Conservation (phyloP, 1,284 basidiomycete species). For the Leccinum subrobustum region DNA sequence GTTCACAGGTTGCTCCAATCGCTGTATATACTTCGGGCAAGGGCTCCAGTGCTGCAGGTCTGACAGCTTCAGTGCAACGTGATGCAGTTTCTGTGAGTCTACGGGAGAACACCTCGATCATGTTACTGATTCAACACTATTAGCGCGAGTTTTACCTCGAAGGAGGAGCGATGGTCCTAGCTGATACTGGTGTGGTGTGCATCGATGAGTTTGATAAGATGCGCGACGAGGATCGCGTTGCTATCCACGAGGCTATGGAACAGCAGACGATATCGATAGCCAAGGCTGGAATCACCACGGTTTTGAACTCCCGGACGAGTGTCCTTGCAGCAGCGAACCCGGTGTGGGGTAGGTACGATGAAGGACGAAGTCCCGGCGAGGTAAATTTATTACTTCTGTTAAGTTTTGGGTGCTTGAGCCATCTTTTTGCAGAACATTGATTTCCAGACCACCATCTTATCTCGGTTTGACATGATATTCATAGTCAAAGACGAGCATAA, state of each 20-base stretch:
- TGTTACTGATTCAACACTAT: conserved; percentile 3
- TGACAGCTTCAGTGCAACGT: conserved; percentile 97
- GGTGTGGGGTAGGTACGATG: conserved; percentile 97
- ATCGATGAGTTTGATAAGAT: conserved; percentile 99
- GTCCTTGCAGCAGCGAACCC: conserved; percentile 98
- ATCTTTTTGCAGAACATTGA: conserved; percentile 78
- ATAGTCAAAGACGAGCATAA: conserved; percentile 99
- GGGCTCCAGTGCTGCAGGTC: conserved; percentile 95
- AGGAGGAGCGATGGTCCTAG: conserved; percentile 99
- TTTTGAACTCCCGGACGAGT: conserved; percentile 93
- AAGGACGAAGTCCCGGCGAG: conserved; percentile 96
- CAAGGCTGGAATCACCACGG: conserved; percentile 98
- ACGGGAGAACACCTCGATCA: background rate
- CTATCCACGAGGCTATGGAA: conserved; percentile 99
- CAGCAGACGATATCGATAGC: conserved; percentile 99
- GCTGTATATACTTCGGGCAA: conserved; percentile 99
- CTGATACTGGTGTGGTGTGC: conserved; percentile 97
- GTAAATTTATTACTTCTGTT: conserved; percentile 37
- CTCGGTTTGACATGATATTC: conserved; percentile 99
- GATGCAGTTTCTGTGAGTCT: conserved; percentile 81
- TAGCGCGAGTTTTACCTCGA: conserved; percentile 98
- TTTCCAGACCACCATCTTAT: conserved; percentile 98
- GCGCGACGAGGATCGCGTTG: conserved; percentile 98
- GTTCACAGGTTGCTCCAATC: conserved; percentile 83
- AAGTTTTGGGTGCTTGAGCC: background rate